These are phyloP conservation scores for Citrus reticulata DNA, from an alignment of 345 rosid species.

Conservation along the genomic window DNA sequence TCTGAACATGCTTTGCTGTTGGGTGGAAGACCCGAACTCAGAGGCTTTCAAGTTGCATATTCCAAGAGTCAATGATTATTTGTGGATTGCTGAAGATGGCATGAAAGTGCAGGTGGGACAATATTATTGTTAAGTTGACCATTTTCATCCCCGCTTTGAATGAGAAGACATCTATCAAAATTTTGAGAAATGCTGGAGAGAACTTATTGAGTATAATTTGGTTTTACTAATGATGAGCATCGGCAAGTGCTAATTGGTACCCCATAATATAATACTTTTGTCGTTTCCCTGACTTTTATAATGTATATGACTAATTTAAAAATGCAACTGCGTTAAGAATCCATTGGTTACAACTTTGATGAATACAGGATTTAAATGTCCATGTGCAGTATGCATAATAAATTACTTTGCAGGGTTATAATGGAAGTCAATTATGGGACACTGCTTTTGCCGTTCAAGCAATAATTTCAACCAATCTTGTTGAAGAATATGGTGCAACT, in stretches of 20 bases:
- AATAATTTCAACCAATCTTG: conserved; percentile 62
- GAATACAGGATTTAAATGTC: conserved; percentile 2
- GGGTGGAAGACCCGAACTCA: conserved; percentile 98
- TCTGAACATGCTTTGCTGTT: conserved; percentile 95
- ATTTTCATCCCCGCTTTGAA: not conserved
- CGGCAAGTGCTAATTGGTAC: not conserved
- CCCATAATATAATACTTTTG: not conserved
- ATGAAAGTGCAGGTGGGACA: conserved; percentile 92
- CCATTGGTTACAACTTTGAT: not conserved
- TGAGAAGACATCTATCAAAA: not conserved
- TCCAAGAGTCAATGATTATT: conserved; percentile 77
- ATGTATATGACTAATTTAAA: not conserved
- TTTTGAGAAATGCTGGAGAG: not conserved
- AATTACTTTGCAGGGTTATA: conserved; percentile 67
- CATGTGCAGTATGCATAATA: conserved; percentile 12
- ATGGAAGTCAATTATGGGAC: conserved; percentile 99
- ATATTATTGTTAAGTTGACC: not conserved
- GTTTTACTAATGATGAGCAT: not conserved
- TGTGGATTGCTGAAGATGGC: conserved; percentile 99
- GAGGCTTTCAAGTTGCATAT: conserved; percentile 92
- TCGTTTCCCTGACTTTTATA: not conserved
- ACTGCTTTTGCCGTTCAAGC: conserved; percentile 87
- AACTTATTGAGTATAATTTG: not conserved
- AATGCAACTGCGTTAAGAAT: not conserved
- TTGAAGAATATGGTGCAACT: conserved; percentile 64